Conservation (phyloP, 306 rosid genomes). For the Cyclanthera cordifolia region DNA sequence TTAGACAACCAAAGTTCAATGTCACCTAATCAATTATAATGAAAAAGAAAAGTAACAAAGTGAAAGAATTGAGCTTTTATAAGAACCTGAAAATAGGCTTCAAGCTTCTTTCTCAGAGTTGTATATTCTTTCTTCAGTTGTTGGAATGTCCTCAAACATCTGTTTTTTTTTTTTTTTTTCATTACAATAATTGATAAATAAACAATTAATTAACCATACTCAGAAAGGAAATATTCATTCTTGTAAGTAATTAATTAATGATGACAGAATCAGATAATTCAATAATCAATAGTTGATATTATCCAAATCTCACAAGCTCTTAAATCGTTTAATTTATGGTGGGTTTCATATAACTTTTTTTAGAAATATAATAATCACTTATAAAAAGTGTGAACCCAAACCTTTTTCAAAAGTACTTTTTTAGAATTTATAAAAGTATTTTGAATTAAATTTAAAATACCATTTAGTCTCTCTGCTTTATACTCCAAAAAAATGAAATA, state of each 20-base stretch:
- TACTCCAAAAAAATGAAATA: too few relatives aligned
- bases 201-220: neutral
- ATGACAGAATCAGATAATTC: neutral
- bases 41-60: neutral
- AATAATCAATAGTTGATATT: neutral
- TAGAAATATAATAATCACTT: neutral
- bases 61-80: neutral
- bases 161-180: too few relatives aligned
- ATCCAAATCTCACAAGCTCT: neutral
- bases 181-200: conserved; percentile 7
- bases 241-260: neutral
- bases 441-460: too few relatives aligned
- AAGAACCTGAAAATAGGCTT: conserved; percentile 70
- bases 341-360: neutral
- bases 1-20: neutral
- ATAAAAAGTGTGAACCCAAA: neutral
- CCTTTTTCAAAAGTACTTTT: neutral
- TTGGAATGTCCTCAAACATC: conserved; percentile 71
- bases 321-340: neutral
- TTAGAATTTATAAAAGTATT: neutral
- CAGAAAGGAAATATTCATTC: neutral
- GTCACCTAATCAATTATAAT: neutral
- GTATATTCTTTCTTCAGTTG: conserved; percentile 71
- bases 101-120: conserved; percentile 68
- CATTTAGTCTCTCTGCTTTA: too few relatives aligned